These are phyloP conservation scores for Nicotiana benthamiana DNA, from an alignment of 257 asterid genomes.

Conservation along the genomic window DNA sequence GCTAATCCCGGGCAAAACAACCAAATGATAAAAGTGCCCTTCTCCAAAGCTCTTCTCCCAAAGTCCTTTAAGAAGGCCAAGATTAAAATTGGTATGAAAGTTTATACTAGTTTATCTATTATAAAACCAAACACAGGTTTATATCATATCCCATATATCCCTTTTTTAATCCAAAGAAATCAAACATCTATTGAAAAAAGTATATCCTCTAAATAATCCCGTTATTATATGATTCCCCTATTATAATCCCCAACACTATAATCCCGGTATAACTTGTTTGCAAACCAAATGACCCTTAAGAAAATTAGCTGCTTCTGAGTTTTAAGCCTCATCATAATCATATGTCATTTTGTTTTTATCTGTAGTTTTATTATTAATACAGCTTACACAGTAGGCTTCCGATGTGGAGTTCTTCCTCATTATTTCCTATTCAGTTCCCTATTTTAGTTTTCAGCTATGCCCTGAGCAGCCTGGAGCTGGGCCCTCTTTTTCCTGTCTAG, in stretches of 20 bases:
- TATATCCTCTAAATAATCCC: too few relatives aligned
- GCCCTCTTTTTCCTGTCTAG: background rate
- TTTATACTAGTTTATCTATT: too few relatives aligned
- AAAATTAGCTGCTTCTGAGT: background rate
- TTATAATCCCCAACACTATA: too few relatives aligned
- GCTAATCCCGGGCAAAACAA: background rate
- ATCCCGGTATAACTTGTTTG: too few relatives aligned
- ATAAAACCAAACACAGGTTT: too few relatives aligned
- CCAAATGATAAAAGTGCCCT: background rate
- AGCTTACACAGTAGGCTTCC: background rate
- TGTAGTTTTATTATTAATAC: background rate
- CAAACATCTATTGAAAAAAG: too few relatives aligned
- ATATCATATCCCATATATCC: too few relatives aligned
- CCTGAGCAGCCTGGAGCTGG: background rate
- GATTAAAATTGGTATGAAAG: too few relatives aligned
- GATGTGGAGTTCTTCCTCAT: background rate
- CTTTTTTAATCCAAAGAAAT: too few relatives aligned
- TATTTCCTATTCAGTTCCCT: background rate
- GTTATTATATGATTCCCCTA: too few relatives aligned
- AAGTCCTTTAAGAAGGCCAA: too few relatives aligned
- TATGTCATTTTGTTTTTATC: background rate
- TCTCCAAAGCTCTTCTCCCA: background rate
- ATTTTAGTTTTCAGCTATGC: background rate
- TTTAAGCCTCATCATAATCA: background rate
- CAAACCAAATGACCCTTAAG: too few relatives aligned